Evolutionary conservation across 2,329 filamentous ascomycete genomes (phyloP), one percentile per base, ranked within the genome.

Genomic region (Mycosphaerella arachidis): DNA sequence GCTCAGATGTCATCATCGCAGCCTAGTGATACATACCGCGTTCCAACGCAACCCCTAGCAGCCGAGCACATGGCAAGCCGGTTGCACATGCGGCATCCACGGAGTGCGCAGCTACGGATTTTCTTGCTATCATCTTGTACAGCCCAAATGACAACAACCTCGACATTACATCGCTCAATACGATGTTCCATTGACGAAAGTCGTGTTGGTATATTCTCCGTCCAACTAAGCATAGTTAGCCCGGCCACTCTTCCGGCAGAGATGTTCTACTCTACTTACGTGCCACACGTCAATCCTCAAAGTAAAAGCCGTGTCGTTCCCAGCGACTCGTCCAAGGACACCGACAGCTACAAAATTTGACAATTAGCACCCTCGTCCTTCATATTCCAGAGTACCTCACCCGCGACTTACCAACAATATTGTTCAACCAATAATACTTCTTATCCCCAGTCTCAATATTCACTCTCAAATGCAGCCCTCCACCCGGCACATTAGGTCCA

Each of bases 401-500:
- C 7, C 13, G 13, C 13, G 16, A 33, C 35, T 45, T n/a, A 53
- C 53, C 58, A 16, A 74, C 71, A 35, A 75, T 66, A 62, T 74
- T 72, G 51, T 75, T 76, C 63, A 76, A 63, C 74, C 74, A 76
- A 37, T 71, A 70, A 56, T 74, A 74, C 7, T 67, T 66, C 51
- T 68, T 66, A 52, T 71, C 70, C 1, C 68, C 68, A 7, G 74
- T 74, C 59, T 76, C 74, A 43, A 76, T 74, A 29, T 68, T 59
- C 1, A 71, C 68, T 9, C 72, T 61, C 58, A 76, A 29, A 64
- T 75, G 67, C 29, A 73, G 66, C 0, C 65, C 63, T 4, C 70
- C 72, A 54, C 67, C 66, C 3, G 67, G 55, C 16, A 69, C 66
- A 6, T 68, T 65, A 16, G 69, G 67, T 0, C 74, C 74, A 16